Conservation (phyloP, 106 monocot species). For the Dendrobium chrysotoxum region DNA sequence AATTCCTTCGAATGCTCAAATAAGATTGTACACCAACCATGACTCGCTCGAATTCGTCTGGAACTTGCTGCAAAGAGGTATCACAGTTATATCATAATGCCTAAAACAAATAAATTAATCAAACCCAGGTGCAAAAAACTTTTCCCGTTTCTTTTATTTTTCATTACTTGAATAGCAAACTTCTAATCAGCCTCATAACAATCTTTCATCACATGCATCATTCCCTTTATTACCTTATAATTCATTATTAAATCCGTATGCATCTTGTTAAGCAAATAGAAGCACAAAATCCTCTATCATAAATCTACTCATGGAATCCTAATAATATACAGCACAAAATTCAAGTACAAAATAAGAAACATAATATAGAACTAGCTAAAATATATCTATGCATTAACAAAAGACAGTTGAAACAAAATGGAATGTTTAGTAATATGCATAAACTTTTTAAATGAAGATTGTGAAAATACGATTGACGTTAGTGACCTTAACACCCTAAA, state of each 20-base stretch:
- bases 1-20: slow-evolving; percentile 56
- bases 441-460: too few species aligned
- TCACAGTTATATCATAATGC: slow-evolving; percentile 4
- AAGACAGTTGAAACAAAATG: background rate
- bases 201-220: background rate
- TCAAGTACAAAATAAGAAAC: background rate
- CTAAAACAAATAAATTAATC: background rate
- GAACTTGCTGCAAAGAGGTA: slow-evolving; percentile 70
- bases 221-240: background rate
- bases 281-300: background rate
- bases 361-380: background rate
- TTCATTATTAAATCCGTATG: background rate
- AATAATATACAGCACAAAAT: background rate
- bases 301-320: background rate
- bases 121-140: background rate
- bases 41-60: slow-evolving; percentile 83
- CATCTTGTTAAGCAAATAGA: background rate
- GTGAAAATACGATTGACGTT: too few species aligned
- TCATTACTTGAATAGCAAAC: background rate
- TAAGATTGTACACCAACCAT: slow-evolving; percentile 87
- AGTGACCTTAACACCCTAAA: too few species aligned
- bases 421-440: background rate
- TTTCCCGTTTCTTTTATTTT: background rate
- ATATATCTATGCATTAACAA: background rate
- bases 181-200: background rate